Evolutionary conservation across 352 stramenopile species (phyloP), one percentile per base, ranked within the genome.

Genomic region (Globisporangium iwayamae): DNA sequence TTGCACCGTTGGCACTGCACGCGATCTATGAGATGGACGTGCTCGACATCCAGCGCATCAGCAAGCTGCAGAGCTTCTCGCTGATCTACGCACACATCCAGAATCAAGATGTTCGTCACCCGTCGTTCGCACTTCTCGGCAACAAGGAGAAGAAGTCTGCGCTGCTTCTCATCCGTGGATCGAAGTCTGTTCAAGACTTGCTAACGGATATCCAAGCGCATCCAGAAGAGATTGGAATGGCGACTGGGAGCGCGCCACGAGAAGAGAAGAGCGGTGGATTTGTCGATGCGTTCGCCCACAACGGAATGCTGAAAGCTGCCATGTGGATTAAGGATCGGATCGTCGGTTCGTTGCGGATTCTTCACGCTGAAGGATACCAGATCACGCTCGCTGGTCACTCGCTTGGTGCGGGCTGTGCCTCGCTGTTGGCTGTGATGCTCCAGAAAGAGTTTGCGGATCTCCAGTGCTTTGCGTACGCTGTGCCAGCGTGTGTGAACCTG

Each of bases 321-420:
- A 89, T 92, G 81, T 94, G 85, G 85, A 93, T 96, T 52, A 96
- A 92, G 48, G 80, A 93, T 20, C 80, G 85, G 20, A 91, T 94
- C 46, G 78, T 93, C 25, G 74, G 80, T 22, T 91, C 87, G 1
- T 63, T 96, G 54, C 81, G 85, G 20, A 78, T 86, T 46, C 60
- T 96, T 0, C 78, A 94, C 60, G 70, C 77, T 9, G 79, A 91
- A 75, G 87, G 87, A 2, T 96, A 94, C 60, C 75, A 88, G 25
- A 87, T 96, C 59, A 83, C 92, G 0, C 84, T 96, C 48, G 80
- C 84, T 1, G 87, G 87, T 11, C 87, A 96, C 57, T 96, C 87
- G 6, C 73, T 96, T 20, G 87, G 87, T 43, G 87, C 79, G 52
- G 87, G 87, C 0, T 93, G 86, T 63, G 87, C 87, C 5, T 75